Conservation (phyloP, 495 filamentous ascomycete species). For the Chlorociboria aeruginascens region DNA sequence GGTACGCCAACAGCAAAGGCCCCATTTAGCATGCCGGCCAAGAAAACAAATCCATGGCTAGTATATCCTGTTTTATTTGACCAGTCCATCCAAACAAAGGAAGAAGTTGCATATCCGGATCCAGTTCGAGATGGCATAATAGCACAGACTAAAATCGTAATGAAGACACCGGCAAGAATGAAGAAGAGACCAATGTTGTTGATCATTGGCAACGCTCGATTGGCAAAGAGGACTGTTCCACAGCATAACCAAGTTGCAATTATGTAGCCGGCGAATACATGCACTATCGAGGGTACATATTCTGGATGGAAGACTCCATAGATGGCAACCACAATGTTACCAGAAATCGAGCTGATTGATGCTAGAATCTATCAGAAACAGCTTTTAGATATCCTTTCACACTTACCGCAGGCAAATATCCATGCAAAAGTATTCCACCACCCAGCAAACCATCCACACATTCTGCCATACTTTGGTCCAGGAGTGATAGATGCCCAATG, state of each 20-base stretch:
- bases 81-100: conserved; percentile 43
- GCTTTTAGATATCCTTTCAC: background rate
- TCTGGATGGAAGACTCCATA: conserved; percentile 59
- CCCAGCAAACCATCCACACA: conserved; percentile 66
- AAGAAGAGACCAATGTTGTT: conserved; percentile 58
- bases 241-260: conserved; percentile 57
- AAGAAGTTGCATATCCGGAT: conserved; percentile 37
- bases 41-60: conserved; percentile 61
- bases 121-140: conserved; percentile 49
- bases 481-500: conserved; percentile 78
- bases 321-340: conserved; percentile 57
- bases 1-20: conserved; percentile 78
- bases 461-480: conserved; percentile 53
- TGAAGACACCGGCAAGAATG: conserved; percentile 52
- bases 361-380: conserved; percentile 26
- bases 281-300: conserved; percentile 53
- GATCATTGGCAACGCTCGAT: conserved; percentile 52
- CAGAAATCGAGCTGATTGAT: conserved; percentile 54
- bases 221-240: conserved; percentile 54
- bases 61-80: conserved; percentile 8
- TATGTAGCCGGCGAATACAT: conserved; percentile 61
- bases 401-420: conserved; percentile 44
- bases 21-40: conserved; percentile 74
- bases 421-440: conserved; percentile 73
- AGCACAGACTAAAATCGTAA: conserved; percentile 63